Conservation (phyloP, 805 yeast species). For the Diddensiella transvaalensis region DNA sequence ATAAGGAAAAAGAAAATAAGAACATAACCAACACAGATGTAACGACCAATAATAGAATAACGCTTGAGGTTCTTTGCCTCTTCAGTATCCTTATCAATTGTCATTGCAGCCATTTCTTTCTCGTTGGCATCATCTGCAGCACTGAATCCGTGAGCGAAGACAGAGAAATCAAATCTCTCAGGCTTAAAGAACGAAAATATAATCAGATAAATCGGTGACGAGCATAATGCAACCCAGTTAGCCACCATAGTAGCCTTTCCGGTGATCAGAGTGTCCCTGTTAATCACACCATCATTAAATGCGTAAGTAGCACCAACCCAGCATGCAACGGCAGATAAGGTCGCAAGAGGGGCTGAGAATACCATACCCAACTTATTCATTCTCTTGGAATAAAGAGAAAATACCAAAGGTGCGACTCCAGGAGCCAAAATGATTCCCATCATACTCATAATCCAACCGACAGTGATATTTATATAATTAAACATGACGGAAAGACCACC, state of each 20-base stretch:
- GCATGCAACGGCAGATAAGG: constrained; percentile 70
- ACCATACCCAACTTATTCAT: constrained; percentile 69
- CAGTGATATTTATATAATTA: constrained; percentile 72
- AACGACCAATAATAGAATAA: constrained; percentile 61
- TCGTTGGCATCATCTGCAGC: constrained; percentile 36
- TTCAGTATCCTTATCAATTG: constrained; percentile 29
- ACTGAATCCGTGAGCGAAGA: constrained; percentile 48
- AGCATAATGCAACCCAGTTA: constrained; percentile 30
- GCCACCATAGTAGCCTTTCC: constrained; percentile 31
- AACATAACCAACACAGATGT: constrained; percentile 48
- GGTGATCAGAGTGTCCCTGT: constrained; percentile 28
- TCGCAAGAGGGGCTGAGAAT: constrained; percentile 72
- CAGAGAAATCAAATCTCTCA: constrained; percentile 44
- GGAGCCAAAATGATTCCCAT: constrained; percentile 88
- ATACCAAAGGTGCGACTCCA: constrained; percentile 73
- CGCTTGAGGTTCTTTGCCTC: constrained; percentile 50
- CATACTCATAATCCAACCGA: constrained; percentile 81
- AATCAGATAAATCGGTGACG: constrained; percentile 22
- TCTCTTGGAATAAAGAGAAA: constrained; percentile 59
- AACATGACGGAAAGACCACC: constrained; percentile 80
- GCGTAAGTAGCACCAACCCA: constrained; percentile 34
- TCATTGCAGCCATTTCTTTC: constrained; percentile 27
- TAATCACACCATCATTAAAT: constrained; percentile 27
- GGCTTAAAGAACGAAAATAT: constrained; percentile 28
- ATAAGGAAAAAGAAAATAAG: constrained; percentile 64